Base-by-base conservation (phyloP, 2,329 filamentous ascomycete species). In the Dactylella cylindrospora region DNA sequence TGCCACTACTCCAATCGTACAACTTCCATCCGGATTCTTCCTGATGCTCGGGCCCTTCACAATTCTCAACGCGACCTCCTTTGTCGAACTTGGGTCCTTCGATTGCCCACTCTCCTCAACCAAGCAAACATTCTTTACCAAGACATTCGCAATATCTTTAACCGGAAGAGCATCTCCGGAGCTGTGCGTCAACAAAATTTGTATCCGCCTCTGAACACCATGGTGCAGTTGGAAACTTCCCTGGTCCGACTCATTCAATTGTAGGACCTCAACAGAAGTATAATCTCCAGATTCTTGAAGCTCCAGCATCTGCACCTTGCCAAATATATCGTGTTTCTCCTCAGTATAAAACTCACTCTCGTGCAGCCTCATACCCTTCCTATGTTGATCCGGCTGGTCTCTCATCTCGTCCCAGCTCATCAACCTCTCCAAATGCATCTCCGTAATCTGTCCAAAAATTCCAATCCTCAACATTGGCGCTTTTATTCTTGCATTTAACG, bases 351-450 rank as follows among this genome's bases (percentile, higher is more conserved):
- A 98, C 67, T 98, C 90, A 0, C 87, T 86, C 72, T 98, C 93
- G 9, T 88, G 84, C 66, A 98, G 84, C 8, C 93, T 81, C 19
- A 86, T 79, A 33, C 77, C 79, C 64, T 79, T 72, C 36, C 76
- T 81, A 3, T 76, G 72, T 54, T 76, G 78, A 51, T 80, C 79
- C 13, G 80, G 79, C 65, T 81, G 79, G 72, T 98, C 91, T 57
- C 91, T 84, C 84, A 98, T 96, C 69, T 97, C 93, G 71, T 98
- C 93, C 93, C 93, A 98, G 74, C 93, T 98, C 9, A 96, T 81
- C 44, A 98, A 79, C 75, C 95, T 97, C 73, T 98, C 93, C 17
- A 98, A 80, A 74, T 98, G 93, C 84, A 96, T 96, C 0, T 84
- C 77, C 1, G 89, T 93, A 28, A 95, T 88, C 70, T 86, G 86